phyloP scores from a whole-genome alignment of 306 rosid genomes.

The Lathyrus tuberosus region DNA sequence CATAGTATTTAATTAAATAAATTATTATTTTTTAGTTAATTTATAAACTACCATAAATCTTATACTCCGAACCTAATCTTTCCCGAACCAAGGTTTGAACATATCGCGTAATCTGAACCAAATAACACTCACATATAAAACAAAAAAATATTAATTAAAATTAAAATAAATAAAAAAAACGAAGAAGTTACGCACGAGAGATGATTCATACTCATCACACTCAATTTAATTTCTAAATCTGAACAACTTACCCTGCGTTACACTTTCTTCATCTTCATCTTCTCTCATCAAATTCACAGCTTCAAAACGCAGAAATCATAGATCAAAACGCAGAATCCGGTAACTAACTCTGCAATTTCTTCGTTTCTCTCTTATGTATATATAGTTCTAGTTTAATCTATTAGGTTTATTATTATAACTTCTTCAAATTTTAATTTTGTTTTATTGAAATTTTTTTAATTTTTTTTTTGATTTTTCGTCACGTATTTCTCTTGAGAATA shows the following conservation, averaged over 20 bases:
- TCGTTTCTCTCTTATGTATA: not conserved
- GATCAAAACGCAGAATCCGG: slow-evolving; percentile 26
- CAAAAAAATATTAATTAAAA: slow-evolving; percentile 25
- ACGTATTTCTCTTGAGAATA: slow-evolving; percentile 18
- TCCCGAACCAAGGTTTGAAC: slow-evolving; percentile 11
- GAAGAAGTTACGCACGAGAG: slow-evolving; percentile 35
- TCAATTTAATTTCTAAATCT: slow-evolving; percentile 30
- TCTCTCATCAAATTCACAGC: not conserved
- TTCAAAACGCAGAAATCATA: not conserved
- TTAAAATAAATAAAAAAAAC: not conserved
- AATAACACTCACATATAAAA: slow-evolving; percentile 48
- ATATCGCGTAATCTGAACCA: slow-evolving; percentile 40
- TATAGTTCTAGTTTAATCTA: too few relatives aligned
- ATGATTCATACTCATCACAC: not conserved
- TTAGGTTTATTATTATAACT: too few relatives aligned
- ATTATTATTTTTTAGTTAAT: too few relatives aligned
- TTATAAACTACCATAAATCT: too few relatives aligned
- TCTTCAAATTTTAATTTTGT: too few relatives aligned
- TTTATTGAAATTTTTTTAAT: not conserved
- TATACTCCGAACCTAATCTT: slow-evolving; percentile 38
- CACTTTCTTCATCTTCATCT: slow-evolving; percentile 16
- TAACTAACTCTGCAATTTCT: slow-evolving; percentile 20
- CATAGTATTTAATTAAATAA: too few relatives aligned
- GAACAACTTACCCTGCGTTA: not conserved
- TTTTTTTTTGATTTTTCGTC: slow-evolving; percentile 9